Percentiles rank a stretch among this genome's conserved stretches.
These are phyloP conservation scores for Cercospora sesami DNA, from an alignment of 2,329 filamentous ascomycete species.

Conservation along the genomic window DNA sequence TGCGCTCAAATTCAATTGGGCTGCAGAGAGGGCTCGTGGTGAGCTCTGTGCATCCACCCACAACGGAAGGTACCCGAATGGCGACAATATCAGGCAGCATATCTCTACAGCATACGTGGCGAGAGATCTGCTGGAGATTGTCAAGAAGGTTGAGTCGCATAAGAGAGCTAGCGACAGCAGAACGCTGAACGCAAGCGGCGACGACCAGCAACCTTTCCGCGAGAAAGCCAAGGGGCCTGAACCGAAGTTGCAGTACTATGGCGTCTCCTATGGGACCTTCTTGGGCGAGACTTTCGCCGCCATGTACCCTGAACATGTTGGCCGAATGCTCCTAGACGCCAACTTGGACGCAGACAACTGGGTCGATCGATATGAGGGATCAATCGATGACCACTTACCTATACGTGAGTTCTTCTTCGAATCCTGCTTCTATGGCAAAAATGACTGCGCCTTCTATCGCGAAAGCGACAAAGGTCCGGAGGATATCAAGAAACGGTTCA, in stretches of 20 bases:
- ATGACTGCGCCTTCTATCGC: constrained; percentile 22
- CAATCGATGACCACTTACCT: constrained; percentile 23
- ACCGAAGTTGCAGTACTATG: constrained; percentile 32
- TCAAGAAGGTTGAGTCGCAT: constrained; percentile 16
- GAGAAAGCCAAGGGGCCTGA: background rate
- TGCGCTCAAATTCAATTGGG: constrained; percentile 39
- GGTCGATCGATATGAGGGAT: constrained; percentile 24
- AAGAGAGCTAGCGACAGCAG: background rate
- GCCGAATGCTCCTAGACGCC: constrained; percentile 19
- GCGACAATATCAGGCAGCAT: constrained; percentile 32
- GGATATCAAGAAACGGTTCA: constrained; percentile 22
- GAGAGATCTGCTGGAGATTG: constrained; percentile 19
- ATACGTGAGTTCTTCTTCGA: constrained; percentile 18
- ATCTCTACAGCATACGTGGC: constrained; percentile 37
- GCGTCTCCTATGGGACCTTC: constrained; percentile 35
- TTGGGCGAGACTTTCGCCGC: constrained; percentile 17
- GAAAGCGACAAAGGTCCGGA: constrained; percentile 19
- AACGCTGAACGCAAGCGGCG: background rate
- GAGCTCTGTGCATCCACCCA: constrained; percentile 30
- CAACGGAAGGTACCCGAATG: constrained; percentile 37
- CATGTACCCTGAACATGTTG: constrained; percentile 17
- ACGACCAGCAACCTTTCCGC: constrained; percentile 6
- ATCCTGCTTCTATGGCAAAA: constrained; percentile 13
- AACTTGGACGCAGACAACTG: constrained; percentile 41
- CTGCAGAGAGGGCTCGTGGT: constrained; percentile 40